phyloP scores from a whole-genome alignment of 1,139 yeast genomes.

The Hyphopichia buzzinii region DNA sequence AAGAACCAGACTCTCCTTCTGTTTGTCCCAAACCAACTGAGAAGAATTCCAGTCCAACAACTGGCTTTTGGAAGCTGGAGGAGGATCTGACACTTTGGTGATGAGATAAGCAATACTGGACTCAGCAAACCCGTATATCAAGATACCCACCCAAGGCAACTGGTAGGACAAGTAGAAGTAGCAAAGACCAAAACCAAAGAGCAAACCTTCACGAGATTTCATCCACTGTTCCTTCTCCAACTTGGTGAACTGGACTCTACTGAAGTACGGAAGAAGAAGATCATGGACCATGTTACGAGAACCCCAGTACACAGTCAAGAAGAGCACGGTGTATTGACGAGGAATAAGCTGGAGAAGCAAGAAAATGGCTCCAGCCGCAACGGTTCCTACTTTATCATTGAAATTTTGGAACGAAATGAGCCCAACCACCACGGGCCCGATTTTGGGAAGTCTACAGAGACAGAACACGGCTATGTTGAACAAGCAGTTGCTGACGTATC shows the following conservation, averaged over 20 bases:
- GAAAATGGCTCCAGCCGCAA: conserved; percentile 39
- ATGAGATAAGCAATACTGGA: conserved; percentile 54
- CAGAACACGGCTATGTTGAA: conserved; percentile 17
- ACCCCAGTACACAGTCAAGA: conserved; percentile 48
- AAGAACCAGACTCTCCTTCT: neutral
- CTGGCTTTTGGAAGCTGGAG: conserved; percentile 21
- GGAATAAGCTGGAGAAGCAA: conserved; percentile 33
- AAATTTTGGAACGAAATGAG: conserved; percentile 43
- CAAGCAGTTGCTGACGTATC: conserved; percentile 20
- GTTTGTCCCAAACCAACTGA: conserved; percentile 30
- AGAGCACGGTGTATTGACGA: conserved; percentile 27
- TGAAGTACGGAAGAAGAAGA: conserved; percentile 52
- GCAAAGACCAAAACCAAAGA: conserved; percentile 58
- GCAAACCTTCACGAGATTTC: conserved; percentile 53
- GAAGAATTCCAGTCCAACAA: conserved; percentile 31
- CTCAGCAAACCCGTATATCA: conserved; percentile 56
- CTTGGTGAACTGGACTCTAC: conserved; percentile 44
- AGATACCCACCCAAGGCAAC: conserved; percentile 46
- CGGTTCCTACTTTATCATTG: conserved; percentile 46
- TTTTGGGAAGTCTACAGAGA: conserved; percentile 31
- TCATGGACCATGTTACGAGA: conserved; percentile 44
- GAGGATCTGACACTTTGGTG: conserved; percentile 55
- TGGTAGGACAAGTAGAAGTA: conserved; percentile 40
- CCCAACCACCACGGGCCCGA: conserved; percentile 44
- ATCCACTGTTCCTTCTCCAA: conserved; percentile 52